phyloP scores from a whole-genome alignment of 805 yeast species.

The Nakazawaea holstii region DNA sequence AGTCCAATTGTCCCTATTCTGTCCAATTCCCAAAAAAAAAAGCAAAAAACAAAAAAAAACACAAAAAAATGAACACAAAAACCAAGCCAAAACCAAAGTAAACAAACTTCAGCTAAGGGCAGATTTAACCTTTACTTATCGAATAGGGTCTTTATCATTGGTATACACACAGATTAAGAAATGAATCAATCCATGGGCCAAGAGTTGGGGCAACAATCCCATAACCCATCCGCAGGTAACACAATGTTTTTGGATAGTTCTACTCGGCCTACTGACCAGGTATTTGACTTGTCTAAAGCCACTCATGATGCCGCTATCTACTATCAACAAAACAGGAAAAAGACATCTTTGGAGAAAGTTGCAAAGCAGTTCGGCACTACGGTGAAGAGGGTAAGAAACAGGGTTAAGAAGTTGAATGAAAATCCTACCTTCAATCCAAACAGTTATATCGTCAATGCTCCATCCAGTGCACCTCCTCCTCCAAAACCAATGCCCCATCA shows the following conservation, averaged over 20 bases:
- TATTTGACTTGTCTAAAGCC: constrained; percentile 7
- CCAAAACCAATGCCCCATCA: neutral
- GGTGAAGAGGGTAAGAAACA: constrained; percentile 11
- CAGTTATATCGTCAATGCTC: constrained; percentile 7
- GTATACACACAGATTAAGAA: too few relatives aligned
- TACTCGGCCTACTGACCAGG: constrained; percentile 1
- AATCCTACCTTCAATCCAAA: constrained; percentile 10
- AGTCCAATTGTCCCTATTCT: too few relatives aligned
- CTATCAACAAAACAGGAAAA: constrained; percentile 9
- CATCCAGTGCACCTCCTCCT: constrained; percentile 6
- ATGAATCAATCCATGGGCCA: constrained; percentile 8
- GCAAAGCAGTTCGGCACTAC: constrained; percentile 12
- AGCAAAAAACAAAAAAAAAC: neutral
- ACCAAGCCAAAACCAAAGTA: neutral
- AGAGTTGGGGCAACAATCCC: neutral
- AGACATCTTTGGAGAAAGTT: constrained; percentile 12
- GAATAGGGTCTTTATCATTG: neutral
- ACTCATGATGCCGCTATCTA: constrained; percentile 11
- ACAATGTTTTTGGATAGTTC: constrained; percentile 6
- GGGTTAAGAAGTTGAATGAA: constrained; percentile 9
- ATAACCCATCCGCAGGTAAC: neutral
- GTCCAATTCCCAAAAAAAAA: neutral
- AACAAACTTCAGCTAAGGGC: neutral
- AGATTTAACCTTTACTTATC: neutral
- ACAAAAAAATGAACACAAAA: neutral